These are phyloP conservation scores for Cucumis cinereus DNA, from an alignment of 306 rosid genomes.

Conservation along the genomic window DNA sequence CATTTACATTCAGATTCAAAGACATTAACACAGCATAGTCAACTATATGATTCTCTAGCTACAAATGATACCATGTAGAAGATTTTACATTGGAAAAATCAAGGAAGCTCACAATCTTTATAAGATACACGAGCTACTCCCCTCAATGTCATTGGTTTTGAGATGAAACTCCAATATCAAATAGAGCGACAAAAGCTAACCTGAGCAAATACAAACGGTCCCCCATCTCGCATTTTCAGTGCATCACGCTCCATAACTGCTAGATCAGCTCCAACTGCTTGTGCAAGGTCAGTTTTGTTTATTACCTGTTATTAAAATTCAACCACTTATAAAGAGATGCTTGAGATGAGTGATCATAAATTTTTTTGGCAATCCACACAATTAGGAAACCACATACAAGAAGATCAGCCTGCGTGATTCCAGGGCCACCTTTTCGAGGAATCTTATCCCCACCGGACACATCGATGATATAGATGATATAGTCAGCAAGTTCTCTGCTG, in stretches of 20 bases:
- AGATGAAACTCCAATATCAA: not conserved
- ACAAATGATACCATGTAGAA: not conserved
- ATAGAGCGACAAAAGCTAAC: constrained; percentile 22
- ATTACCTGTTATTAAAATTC: constrained; percentile 45
- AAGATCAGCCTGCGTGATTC: constrained; percentile 99
- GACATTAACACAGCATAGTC: not conserved
- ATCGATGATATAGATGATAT: constrained; percentile 90
- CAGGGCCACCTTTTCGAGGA: constrained; percentile 99
- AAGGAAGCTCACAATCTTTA: too few relatives aligned
- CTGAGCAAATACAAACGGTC: constrained; percentile 97
- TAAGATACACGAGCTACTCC: too few relatives aligned
- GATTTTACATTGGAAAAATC: too few relatives aligned
- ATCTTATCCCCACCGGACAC: constrained; percentile 96
- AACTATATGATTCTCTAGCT: not conserved
- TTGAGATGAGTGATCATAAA: not conserved
- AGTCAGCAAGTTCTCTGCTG: constrained; percentile 97
- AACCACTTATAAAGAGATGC: not conserved
- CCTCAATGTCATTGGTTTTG: too few relatives aligned
- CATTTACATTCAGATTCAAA: not conserved
- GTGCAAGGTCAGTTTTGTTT: constrained; percentile 93
- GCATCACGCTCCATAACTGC: constrained; percentile 87
- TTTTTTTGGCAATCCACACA: not conserved
- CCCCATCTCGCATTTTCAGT: constrained; percentile 91
- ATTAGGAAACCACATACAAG: constrained; percentile 40
- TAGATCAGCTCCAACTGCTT: constrained; percentile 92